Evolutionary conservation across 139 green algal species (phyloP).

Genomic region (Volvox reticuliferus): DNA sequence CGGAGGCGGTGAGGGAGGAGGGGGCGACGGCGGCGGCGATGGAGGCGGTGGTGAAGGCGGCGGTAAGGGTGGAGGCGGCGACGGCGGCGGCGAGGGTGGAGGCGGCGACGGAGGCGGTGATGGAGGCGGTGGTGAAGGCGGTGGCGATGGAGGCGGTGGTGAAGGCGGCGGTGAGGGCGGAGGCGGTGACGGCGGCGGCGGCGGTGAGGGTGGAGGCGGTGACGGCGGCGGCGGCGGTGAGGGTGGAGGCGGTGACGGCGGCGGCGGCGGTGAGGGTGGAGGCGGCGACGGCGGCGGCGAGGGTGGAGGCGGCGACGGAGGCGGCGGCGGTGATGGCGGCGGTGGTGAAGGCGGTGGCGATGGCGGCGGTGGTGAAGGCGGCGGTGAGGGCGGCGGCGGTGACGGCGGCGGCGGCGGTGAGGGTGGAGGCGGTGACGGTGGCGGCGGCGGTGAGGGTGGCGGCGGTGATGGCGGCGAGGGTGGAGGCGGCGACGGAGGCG

Average conservation of each 20-base stretch:
- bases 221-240: neutral
- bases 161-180: too few relatives aligned
- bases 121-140: neutral
- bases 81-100: neutral
- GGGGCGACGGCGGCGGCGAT: neutral
- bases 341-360: too few relatives aligned
- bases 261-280: neutral
- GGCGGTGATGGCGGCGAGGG: too few relatives aligned
- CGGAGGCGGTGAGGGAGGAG: neutral
- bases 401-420: neutral
- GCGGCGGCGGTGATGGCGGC: too few relatives aligned
- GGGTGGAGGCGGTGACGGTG: neutral
- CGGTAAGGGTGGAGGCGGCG: neutral
- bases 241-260: too few relatives aligned
- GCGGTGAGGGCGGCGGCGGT: neutral
- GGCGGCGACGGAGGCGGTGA: too few relatives aligned
- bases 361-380: neutral
- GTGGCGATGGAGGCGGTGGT: too few relatives aligned
- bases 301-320: neutral
- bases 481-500: neutral
- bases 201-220: too few relatives aligned
- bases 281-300: too few relatives aligned
- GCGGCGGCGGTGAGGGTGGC: too few relatives aligned
- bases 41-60: neutral
- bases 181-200: too few relatives aligned